These are phyloP conservation scores for Wickerhamiella azyma DNA, from an alignment of 805 yeast species.

Conservation along the genomic window DNA sequence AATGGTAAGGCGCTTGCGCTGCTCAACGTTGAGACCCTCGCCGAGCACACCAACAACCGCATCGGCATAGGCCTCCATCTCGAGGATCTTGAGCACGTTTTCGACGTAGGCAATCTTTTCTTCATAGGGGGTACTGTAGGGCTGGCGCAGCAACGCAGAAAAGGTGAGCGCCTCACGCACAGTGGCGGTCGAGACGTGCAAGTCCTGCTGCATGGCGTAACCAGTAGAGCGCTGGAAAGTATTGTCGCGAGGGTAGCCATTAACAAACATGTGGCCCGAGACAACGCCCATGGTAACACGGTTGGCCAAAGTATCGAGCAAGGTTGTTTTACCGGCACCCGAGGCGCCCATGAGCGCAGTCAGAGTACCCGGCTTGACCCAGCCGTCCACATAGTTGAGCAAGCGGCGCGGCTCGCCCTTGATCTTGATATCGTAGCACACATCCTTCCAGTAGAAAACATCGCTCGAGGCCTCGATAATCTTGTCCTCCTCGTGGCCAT, in stretches of 20 bases:
- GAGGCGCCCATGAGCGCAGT: constrained; percentile 80
- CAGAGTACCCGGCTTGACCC: constrained; percentile 67
- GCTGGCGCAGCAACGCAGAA: constrained; percentile 62
- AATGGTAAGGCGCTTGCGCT: constrained; percentile 52
- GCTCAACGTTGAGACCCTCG: constrained; percentile 56
- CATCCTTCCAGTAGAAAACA: constrained; percentile 48
- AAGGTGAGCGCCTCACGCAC: constrained; percentile 64
- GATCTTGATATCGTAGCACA: constrained; percentile 41
- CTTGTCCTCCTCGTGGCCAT: constrained; percentile 18
- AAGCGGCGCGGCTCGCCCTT: constrained; percentile 28
- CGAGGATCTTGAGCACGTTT: constrained; percentile 48
- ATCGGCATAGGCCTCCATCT: constrained; percentile 58
- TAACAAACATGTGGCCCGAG: constrained; percentile 59
- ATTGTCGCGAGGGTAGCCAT: constrained; percentile 47
- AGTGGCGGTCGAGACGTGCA: constrained; percentile 54
- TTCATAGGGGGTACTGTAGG: constrained; percentile 36
- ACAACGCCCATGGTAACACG: constrained; percentile 58
- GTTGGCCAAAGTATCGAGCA: constrained; percentile 58
- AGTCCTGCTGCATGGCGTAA: constrained; percentile 69
- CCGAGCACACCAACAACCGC: constrained; percentile 73
- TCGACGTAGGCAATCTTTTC: constrained; percentile 61
- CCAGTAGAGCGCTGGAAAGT: constrained; percentile 70
- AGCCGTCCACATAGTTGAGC: constrained; percentile 46
- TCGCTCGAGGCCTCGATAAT: constrained; percentile 30
- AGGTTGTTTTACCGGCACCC: constrained; percentile 77